Conservation (phyloP, 1,139 yeast species). For the Kodamaea sp. region DNA sequence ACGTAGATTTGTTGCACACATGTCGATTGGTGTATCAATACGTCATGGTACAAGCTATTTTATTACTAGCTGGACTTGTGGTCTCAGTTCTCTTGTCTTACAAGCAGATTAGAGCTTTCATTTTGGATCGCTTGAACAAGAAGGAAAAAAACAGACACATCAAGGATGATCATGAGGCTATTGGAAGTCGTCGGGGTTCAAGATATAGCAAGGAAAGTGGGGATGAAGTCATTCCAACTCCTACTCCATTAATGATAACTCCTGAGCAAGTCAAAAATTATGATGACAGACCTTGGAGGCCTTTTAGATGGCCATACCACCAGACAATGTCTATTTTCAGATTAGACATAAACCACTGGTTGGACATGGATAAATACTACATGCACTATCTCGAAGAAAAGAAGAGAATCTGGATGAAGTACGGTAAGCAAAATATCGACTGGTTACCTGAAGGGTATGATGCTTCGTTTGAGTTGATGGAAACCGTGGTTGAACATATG, state of each 20-base stretch:
- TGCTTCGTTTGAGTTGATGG: constrained; percentile 65
- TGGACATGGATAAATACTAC: constrained; percentile 77
- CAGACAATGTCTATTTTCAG: constrained; percentile 77
- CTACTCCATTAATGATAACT: constrained; percentile 62
- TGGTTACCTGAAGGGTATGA: constrained; percentile 71
- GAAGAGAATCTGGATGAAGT: constrained; percentile 54
- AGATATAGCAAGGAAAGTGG: constrained; percentile 13
- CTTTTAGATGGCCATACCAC: constrained; percentile 78
- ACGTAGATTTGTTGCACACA: too few relatives aligned
- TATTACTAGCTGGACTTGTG: constrained; percentile 15
- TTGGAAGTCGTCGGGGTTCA: constrained; percentile 12
- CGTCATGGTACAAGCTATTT: too few relatives aligned
- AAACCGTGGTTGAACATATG: constrained; percentile 61
- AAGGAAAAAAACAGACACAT: not conserved
- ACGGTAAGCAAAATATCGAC: constrained; percentile 63
- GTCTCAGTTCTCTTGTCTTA: constrained; percentile 17
- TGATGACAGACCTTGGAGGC: constrained; percentile 81
- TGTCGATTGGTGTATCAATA: too few relatives aligned
- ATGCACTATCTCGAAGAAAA: constrained; percentile 66
- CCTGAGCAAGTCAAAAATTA: constrained; percentile 66
- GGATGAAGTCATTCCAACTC: constrained; percentile 20
- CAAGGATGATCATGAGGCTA: constrained; percentile 10
- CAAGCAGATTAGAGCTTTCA: constrained; percentile 15
- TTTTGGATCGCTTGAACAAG: constrained; percentile 2
- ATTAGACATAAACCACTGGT: constrained; percentile 72